Base-by-base conservation (phyloP, 2,329 filamentous ascomycete species). In the Aspergillus sp. region DNA sequence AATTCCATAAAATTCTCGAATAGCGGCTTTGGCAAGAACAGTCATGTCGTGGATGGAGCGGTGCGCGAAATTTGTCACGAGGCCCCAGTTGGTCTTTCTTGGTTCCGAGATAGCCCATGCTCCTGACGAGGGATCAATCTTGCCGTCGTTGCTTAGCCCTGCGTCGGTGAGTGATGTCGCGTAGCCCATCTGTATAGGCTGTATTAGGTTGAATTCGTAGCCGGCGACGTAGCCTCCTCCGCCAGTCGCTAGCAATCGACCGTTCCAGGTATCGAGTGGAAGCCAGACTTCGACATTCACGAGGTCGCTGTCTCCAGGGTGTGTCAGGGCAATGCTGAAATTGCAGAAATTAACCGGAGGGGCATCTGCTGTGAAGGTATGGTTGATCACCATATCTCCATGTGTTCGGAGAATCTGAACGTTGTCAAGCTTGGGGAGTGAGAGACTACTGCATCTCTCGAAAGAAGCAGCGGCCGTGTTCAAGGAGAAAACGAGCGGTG, bases 201-300 rank as follows among this genome's bases (percentile, higher is more conserved):
- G 20, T 10, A 31, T n/a, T 3, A 56, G 22, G 2, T 14, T 11
- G 12, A 16, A 32, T 20, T 47, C 53, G 18, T 55, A 47, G 1
- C 63, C 61, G n/a, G 67, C 66, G 26, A 63, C 56, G 47, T 63
- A 72, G 42, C 76, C 73, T 16, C 75, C 78, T 2, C 78, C 78
- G 1, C 80, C 80, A 0, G 72, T 63, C 12, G 67, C 75, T 49
- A 71, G 66, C 26, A 81, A 72, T 0, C 75, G 72, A 1, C 71
- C 65, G 39, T 78, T 78, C 75, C 75, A 79, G 5, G 65, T 53
- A 1, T 65, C 31, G 1, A 74, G 73, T 0, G 75, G 75, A 1
- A 79, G 68, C 69, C 71, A 75, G 2, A 72, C 49, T 42, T 73
- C 64, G 2, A 73, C 68, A 22, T 63, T 69, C 55, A 78, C 69